phyloP scores from a whole-genome alignment of 1,139 yeast genomes.

The Protomyces arabidopsidicola region DNA sequence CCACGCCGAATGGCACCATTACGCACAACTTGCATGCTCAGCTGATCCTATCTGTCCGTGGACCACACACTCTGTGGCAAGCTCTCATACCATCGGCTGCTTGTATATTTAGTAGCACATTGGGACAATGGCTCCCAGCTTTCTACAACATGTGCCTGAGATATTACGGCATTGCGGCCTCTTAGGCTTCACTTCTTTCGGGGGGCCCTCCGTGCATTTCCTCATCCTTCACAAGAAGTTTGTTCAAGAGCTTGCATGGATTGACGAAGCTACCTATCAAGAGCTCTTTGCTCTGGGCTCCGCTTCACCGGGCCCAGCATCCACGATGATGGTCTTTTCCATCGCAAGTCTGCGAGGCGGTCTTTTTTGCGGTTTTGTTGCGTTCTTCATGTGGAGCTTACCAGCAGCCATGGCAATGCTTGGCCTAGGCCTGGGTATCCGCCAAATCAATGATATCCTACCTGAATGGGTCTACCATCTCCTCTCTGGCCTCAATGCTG shows the following conservation, averaged over 20 bases:
- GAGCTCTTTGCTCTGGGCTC: slow-evolving; percentile 3
- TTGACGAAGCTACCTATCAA: neutral
- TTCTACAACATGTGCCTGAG: neutral
- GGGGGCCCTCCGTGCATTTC: slow-evolving; percentile 1
- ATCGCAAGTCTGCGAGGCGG: neutral
- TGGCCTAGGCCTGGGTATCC: slow-evolving; percentile 26
- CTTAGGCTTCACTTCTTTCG: slow-evolving; percentile 11
- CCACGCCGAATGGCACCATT: too few relatives aligned
- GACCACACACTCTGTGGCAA: too few relatives aligned
- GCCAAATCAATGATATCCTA: slow-evolving; percentile 16
- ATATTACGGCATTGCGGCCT: neutral
- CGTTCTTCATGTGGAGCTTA: neutral
- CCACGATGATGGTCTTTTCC: neutral
- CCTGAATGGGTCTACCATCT: slow-evolving; percentile 28
- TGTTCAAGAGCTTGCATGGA: slow-evolving; percentile 1
- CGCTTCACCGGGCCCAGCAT: slow-evolving; percentile 5
- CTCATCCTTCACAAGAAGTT: slow-evolving; percentile 1
- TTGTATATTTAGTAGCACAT: too few relatives aligned
- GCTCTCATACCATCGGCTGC: too few relatives aligned
- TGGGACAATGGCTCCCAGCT: neutral
- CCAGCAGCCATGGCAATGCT: slow-evolving; percentile 30
- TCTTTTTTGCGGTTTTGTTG: neutral
- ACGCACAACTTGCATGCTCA: too few relatives aligned
- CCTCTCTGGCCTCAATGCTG: slow-evolving; percentile 29
- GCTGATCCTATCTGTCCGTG: too few relatives aligned